Conservation (phyloP, 1,284 basidiomycete species). For the Puccinia sorghi region DNA sequence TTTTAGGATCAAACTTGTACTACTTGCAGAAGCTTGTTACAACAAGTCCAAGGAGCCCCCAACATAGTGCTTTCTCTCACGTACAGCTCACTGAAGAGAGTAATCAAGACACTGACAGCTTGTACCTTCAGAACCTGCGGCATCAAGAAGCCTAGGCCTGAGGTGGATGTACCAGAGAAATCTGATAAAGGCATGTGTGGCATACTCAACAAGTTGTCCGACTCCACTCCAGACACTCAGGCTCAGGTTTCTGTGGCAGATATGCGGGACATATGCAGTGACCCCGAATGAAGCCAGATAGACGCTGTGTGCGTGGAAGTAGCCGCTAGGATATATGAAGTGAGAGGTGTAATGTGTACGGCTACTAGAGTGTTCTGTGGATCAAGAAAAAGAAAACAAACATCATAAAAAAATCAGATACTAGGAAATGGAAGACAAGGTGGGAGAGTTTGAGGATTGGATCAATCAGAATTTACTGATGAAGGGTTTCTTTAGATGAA, state of each 20-base stretch:
- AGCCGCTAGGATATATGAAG: background rate
- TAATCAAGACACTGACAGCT: background rate
- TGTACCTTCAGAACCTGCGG: background rate
- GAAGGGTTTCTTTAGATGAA: too few relatives aligned
- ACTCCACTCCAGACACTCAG: background rate
- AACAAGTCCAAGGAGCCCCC: too few relatives aligned
- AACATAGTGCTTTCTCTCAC: too few relatives aligned
- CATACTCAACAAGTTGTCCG: background rate
- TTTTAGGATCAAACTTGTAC: too few relatives aligned
- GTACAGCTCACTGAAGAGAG: background rate
- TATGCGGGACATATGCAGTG: background rate
- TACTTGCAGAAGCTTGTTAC: too few relatives aligned
- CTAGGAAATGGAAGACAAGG: too few relatives aligned
- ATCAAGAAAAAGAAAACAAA: too few relatives aligned
- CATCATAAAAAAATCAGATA: too few relatives aligned
- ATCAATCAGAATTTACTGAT: too few relatives aligned
- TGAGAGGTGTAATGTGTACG: background rate
- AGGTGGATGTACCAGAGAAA: background rate
- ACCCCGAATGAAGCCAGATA: background rate
- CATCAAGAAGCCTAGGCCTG: background rate
- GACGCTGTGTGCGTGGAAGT: background rate
- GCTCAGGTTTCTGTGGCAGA: background rate
- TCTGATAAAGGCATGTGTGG: background rate
- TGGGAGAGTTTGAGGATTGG: too few relatives aligned
- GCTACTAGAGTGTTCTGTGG: background rate